A percentile compares a stretch with the other conserved stretches of the same genome.
Conservation (phyloP, 352 stramenopile species). For the Phytophthora brassicae region DNA sequence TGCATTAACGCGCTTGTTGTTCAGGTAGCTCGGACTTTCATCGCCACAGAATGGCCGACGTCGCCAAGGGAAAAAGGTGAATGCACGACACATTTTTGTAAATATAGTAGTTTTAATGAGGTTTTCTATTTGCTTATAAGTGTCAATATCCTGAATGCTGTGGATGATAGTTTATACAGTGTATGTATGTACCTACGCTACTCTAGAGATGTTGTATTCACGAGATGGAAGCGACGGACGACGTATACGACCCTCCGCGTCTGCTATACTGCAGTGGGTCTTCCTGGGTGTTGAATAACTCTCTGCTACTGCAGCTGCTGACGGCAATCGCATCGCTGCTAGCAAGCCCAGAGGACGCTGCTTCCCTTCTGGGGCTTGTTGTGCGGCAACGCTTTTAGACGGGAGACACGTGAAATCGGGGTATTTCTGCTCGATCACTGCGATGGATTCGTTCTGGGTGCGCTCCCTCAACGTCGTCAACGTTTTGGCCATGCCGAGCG, state of each 20-base stretch:
- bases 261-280: neutral
- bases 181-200: constrained; percentile 25
- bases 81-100: too few relatives aligned
- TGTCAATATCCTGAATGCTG: constrained; percentile 14
- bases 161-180: constrained; percentile 27
- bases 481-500: constrained; percentile 44
- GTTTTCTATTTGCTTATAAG: constrained; percentile 33
- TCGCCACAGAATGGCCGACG: too few relatives aligned
- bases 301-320: constrained; percentile 16
- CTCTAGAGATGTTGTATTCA: constrained; percentile 16
- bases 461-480: constrained; percentile 30
- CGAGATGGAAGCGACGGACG: constrained; percentile 18
- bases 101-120: too few relatives aligned
- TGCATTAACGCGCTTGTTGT: too few relatives aligned
- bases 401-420: constrained; percentile 68
- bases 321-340: constrained; percentile 32
- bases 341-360: constrained; percentile 32
- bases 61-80: too few relatives aligned
- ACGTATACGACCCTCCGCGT: constrained; percentile 26
- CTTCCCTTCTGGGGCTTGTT: constrained; percentile 2
- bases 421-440: constrained; percentile 55
- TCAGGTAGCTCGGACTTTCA: too few relatives aligned
- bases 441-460: constrained; percentile 52
- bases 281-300: constrained; percentile 13
- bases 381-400: constrained; percentile 11